Evolutionary conservation across 352 stramenopile species (phyloP).

Genomic region (Pythium periplocum): DNA sequence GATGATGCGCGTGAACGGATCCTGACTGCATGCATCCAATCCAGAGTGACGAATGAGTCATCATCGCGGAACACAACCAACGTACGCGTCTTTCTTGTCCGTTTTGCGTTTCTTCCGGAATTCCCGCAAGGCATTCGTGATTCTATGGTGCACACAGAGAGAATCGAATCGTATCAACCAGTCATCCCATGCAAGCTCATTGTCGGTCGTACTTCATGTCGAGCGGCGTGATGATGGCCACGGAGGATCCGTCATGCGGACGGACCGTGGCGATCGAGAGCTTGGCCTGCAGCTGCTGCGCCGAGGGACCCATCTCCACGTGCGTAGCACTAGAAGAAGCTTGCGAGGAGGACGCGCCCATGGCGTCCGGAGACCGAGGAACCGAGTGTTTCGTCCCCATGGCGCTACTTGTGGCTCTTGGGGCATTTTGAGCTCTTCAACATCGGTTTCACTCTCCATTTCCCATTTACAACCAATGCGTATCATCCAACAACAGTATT

Average conservation of each 20-base stretch:
- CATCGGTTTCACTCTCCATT: neutral
- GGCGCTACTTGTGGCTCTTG: neutral
- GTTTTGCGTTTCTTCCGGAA: conserved; percentile 51
- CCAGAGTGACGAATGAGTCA: neutral
- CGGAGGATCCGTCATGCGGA: conserved; percentile 26
- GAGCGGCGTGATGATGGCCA: conserved; percentile 30
- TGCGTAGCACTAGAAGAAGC: too few relatives aligned
- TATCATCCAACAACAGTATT: neutral
- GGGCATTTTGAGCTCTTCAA: conserved; percentile 12
- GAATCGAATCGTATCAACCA: too few relatives aligned
- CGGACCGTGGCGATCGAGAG: conserved; percentile 43
- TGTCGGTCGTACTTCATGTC: conserved; percentile 54
- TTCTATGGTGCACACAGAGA: too few relatives aligned
- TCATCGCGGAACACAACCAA: neutral
- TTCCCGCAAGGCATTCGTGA: conserved; percentile 65
- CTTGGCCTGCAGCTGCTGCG: conserved; percentile 11
- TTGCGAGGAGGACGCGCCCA: too few relatives aligned
- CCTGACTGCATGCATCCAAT: conserved; percentile 16
- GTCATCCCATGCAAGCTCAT: too few relatives aligned
- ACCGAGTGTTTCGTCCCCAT: conserved; percentile 73
- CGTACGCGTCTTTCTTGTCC: conserved; percentile 49
- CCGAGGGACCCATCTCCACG: neutral
- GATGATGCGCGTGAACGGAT: conserved; percentile 74
- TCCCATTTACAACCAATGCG: too few relatives aligned
- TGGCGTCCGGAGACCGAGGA: conserved; percentile 1